Percentiles rank a stretch among this genome's conserved stretches.
phyloP scores from a whole-genome alignment of 1,139 yeast species.

The Kurtzmaniella quercitrusa region DNA sequence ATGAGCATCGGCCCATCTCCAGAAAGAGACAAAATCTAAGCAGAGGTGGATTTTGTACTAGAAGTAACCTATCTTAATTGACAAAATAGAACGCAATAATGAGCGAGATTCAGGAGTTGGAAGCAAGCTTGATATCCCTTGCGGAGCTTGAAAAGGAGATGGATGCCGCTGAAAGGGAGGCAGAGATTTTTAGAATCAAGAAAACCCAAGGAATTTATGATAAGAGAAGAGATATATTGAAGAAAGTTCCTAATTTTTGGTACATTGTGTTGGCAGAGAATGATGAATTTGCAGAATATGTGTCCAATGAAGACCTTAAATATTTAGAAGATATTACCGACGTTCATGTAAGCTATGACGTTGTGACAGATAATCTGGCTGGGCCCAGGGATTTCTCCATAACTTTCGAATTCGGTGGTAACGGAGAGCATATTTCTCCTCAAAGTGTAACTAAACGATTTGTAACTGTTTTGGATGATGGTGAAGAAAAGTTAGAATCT shows the following conservation, averaged over 20 bases:
- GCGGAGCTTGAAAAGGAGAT: slow-evolving; percentile 55
- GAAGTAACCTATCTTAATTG: too few species aligned
- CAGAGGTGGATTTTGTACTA: too few species aligned
- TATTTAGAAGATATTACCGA: slow-evolving; percentile 58
- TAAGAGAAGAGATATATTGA: slow-evolving; percentile 43
- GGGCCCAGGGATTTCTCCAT: slow-evolving; percentile 47
- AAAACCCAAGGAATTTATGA: slow-evolving; percentile 48
- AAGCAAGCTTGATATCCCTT: slow-evolving; percentile 22
- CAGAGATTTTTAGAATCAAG: slow-evolving; percentile 46
- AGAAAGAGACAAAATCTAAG: too few species aligned
- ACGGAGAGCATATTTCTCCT: slow-evolving; percentile 34
- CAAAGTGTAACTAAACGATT: slow-evolving; percentile 57
- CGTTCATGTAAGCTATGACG: slow-evolving; percentile 49
- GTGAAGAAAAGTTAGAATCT: slow-evolving; percentile 51
- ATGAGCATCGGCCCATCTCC: too few species aligned
- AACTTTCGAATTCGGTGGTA: slow-evolving; percentile 44
- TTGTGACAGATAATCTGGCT: slow-evolving; percentile 23
- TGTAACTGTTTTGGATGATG: slow-evolving; percentile 34
- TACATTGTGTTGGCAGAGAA: slow-evolving; percentile 71
- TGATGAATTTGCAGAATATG: slow-evolving; percentile 69
- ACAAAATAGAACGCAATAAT: neutral
- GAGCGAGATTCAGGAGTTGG: slow-evolving; percentile 7
- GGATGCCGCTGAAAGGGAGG: slow-evolving; percentile 53
- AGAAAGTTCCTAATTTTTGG: slow-evolving; percentile 66
- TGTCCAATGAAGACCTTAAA: slow-evolving; percentile 63